Conservation (phyloP, 2,329 filamentous ascomycete genomes). For the Sphaerulina vaccinii region DNA sequence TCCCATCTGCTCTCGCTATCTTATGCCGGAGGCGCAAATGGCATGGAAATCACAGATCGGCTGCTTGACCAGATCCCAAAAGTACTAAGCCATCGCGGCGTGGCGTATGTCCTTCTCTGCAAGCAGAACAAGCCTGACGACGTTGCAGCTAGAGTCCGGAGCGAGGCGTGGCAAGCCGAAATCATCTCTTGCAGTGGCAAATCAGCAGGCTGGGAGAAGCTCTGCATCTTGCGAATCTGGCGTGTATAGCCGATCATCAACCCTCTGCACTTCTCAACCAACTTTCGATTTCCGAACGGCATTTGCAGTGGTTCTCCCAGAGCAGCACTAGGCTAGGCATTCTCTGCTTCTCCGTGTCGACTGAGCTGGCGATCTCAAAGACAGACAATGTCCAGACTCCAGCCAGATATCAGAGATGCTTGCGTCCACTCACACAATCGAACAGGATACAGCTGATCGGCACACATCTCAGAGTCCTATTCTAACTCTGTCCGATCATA, state of each 20-base stretch:
- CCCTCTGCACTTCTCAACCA: neutral
- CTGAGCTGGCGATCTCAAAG: too few species aligned
- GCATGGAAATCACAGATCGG: conserved; percentile 89
- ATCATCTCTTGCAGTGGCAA: conserved; percentile 80
- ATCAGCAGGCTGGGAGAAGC: conserved; percentile 89
- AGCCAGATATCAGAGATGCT: too few species aligned
- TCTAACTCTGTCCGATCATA: conserved; percentile 31
- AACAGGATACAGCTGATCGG: neutral
- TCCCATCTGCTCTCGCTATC: conserved; percentile 80
- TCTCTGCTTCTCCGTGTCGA: too few species aligned
- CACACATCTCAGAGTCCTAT: conserved; percentile 3
- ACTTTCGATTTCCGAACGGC: neutral
- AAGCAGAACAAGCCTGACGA: conserved; percentile 81
- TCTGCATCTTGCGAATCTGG: conserved; percentile 88
- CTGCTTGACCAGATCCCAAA: conserved; percentile 68
- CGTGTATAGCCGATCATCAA: conserved; percentile 41
- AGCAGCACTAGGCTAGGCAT: neutral
- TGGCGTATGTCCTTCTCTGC: conserved; percentile 87
- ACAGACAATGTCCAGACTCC: too few species aligned
- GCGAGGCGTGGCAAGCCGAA: conserved; percentile 71
- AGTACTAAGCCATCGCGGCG: conserved; percentile 65
- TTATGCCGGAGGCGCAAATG: conserved; percentile 84
- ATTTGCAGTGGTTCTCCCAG: too few species aligned
- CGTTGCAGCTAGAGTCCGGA: conserved; percentile 63
- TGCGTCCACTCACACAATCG: too few species aligned